Evolutionary conservation across 139 green algal genomes (phyloP).

Genomic region (Chlorella ohadii): DNA sequence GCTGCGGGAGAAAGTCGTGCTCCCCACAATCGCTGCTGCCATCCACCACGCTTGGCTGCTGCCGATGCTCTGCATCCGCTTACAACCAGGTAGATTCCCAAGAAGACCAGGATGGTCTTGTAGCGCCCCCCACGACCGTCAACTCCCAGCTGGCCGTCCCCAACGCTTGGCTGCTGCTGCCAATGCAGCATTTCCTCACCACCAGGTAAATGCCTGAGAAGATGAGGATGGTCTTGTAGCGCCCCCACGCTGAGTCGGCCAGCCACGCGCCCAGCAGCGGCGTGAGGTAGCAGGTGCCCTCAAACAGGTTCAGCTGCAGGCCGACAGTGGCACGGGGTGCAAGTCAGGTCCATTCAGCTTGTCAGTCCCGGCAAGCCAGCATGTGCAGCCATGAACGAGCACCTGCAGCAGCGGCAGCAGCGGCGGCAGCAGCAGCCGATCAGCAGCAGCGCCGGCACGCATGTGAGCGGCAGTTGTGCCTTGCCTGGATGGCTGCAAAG

Average conservation of each 20-base stretch:
- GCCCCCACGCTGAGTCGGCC: slow-evolving; percentile 88
- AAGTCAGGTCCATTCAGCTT: too few relatives aligned
- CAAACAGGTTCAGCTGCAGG: slow-evolving; percentile 88
- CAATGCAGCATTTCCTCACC: too few relatives aligned
- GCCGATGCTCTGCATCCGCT: too few relatives aligned
- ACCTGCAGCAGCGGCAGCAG: not conserved
- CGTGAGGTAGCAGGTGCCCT: slow-evolving; percentile 94
- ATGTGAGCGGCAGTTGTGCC: too few relatives aligned
- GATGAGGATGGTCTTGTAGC: slow-evolving; percentile 96
- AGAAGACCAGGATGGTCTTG: slow-evolving; percentile 96
- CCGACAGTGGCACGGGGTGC: not conserved
- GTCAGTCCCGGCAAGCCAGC: too few relatives aligned
- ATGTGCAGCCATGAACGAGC: too few relatives aligned
- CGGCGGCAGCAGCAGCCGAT: not conserved
- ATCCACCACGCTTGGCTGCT: too few relatives aligned
- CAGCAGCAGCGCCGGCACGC: not conserved
- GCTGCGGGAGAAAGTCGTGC: too few relatives aligned
- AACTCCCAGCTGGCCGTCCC: too few relatives aligned
- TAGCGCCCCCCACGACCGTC: too few relatives aligned
- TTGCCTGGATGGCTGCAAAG: slow-evolving; percentile 75
- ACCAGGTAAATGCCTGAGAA: slow-evolving; percentile 94
- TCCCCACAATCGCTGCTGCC: too few relatives aligned
- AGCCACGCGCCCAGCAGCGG: slow-evolving; percentile 93
- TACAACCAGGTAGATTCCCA: slow-evolving; percentile 88
- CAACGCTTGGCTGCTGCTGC: too few relatives aligned